Evolutionary conservation across 2,329 filamentous ascomycete species (phyloP), one percentile per base, ranked within the genome.

Genomic region (Volutella citrinella): DNA sequence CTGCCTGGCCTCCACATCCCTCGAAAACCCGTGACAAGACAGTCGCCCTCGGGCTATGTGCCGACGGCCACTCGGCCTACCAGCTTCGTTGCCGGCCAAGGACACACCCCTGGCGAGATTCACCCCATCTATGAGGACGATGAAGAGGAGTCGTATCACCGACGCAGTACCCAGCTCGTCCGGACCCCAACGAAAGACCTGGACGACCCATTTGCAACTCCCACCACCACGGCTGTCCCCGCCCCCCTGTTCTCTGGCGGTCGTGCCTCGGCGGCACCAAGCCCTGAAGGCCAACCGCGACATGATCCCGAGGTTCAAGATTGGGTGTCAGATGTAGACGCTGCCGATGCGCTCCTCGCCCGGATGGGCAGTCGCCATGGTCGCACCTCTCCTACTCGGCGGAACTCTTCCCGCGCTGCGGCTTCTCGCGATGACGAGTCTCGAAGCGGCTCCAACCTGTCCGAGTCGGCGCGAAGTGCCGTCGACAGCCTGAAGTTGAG

Each of bases 51-150:
- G 35, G 55, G 58, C 23, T 60, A 64, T 36, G 45, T 53, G 39
- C 54, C 60, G n/a, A 49, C 59, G 10, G 52, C 51, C 21, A 38
- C 48, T 21, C 51, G 53, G 19, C 47, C 56, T 21, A 46, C 32
- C 27, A 54, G 51, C 27, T 52, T 60, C n/a, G 43, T 44, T 11
- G 47, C 51, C 42, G 34, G 47, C 3, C 54, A 65, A 0, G 67
- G 66, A 5, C 61, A 57, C 4, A 79, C 80, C 42, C 72, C 78
- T 42, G 67, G 66, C 5, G 60, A 57, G 3, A 79, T 80, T 42
- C 72, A 78, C 42, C 76, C 76, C 1, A 80, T 80, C 39, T 68
- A 75, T 44, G 76, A 80, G 43, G 74, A 72, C 8, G 75, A 76
- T 23, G 75, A 79, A 43, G 74, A 78, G 19, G 70, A 68, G 17